These are phyloP conservation scores for Paradendryphiella salina DNA, from an alignment of 2,329 filamentous ascomycete species.

Conservation along the genomic window DNA sequence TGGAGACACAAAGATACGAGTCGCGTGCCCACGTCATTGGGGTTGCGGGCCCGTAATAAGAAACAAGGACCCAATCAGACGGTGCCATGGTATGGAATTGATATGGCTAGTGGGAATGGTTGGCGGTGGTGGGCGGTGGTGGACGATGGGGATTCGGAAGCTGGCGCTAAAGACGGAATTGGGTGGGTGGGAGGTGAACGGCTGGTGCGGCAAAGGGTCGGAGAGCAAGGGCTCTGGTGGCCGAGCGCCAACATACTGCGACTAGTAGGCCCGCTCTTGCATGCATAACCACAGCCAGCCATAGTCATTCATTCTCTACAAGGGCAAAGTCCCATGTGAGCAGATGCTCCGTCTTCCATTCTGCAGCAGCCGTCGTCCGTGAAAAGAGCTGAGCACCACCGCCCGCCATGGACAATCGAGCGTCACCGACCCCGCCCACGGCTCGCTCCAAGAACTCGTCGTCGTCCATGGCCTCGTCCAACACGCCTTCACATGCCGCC, in stretches of 20 bases:
- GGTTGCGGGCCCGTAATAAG: neutral
- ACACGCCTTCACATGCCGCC: conserved; percentile 29
- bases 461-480: conserved; percentile 35
- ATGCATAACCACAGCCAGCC: conserved; percentile 17
- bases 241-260: conserved; percentile 14
- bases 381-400: conserved; percentile 8
- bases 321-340: conserved; percentile 26
- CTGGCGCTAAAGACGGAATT: conserved; percentile 9
- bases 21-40: conserved; percentile 17
- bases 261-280: conserved; percentile 15
- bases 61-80: neutral
- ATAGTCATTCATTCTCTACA: conserved; percentile 17
- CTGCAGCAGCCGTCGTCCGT: conserved; percentile 20
- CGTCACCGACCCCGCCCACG: conserved; percentile 40
- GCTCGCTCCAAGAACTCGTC: conserved; percentile 34
- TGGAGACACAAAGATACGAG: neutral
- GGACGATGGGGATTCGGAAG: neutral
- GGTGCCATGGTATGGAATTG: conserved; percentile 7
- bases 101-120: conserved; percentile 7
- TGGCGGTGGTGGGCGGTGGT: conserved; percentile 8
- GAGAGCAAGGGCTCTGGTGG: conserved; percentile 12
- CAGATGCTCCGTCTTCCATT: conserved; percentile 18
- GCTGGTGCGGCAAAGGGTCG: conserved; percentile 20
- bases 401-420: conserved; percentile 39
- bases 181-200: conserved; percentile 9